Percentiles rank a stretch among this genome's conserved stretches.
These are phyloP conservation scores for Xylariaceae sp. DNA, from an alignment of 2,329 filamentous ascomycete genomes.

Conservation along the genomic window DNA sequence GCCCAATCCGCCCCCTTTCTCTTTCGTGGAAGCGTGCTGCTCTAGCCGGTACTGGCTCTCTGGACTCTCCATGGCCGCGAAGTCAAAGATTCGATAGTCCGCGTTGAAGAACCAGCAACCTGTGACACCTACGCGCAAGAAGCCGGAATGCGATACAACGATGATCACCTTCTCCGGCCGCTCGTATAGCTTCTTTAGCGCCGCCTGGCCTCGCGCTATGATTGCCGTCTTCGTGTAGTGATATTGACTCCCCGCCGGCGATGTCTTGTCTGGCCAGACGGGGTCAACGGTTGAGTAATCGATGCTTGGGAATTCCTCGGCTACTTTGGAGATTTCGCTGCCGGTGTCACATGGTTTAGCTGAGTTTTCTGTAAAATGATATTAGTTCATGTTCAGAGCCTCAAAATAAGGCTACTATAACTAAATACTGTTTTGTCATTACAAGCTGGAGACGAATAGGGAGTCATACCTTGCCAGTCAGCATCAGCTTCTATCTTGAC, in stretches of 20 bases:
- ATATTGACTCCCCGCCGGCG: constrained; percentile 53
- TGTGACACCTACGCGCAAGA: constrained; percentile 63
- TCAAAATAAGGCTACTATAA: not conserved
- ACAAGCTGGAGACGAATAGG: not conserved
- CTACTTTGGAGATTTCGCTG: constrained; percentile 52
- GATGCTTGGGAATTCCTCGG: constrained; percentile 59
- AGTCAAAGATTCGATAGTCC: constrained; percentile 70
- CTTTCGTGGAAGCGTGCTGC: constrained; percentile 57
- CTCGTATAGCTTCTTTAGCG: constrained; percentile 56
- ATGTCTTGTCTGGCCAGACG: constrained; percentile 68
- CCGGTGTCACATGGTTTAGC: constrained; percentile 68
- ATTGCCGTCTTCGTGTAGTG: constrained; percentile 60
- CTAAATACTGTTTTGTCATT: no score
- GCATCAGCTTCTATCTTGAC: constrained; percentile 64
- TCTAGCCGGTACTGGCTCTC: constrained; percentile 45
- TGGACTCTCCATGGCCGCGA: constrained; percentile 39
- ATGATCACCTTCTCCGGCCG: constrained; percentile 67
- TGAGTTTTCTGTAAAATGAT: constrained; percentile 55
- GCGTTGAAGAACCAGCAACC: constrained; percentile 65
- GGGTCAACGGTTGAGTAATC: constrained; percentile 65
- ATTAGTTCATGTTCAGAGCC: not conserved
- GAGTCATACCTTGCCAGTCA: constrained; percentile 66
- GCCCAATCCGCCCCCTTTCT: constrained; percentile 58
- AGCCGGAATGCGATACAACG: constrained; percentile 70
- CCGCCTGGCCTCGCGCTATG: constrained; percentile 59